Base-by-base conservation (phyloP, 306 rosid species). In the Lathyrus tuberosus region DNA sequence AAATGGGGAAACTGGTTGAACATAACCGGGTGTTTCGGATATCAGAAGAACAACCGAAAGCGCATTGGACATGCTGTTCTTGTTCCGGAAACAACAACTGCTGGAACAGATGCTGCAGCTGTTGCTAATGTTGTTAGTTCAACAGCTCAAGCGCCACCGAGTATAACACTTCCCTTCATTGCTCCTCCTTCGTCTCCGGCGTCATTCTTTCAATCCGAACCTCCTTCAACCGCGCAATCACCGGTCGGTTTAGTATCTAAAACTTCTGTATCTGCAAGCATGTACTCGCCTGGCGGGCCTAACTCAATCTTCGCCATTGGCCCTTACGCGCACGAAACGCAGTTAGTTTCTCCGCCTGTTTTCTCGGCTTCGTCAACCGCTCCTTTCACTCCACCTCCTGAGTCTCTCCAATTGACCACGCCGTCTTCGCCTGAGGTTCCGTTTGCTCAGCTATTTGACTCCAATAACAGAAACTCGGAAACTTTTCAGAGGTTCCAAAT, bases 361-460 rank as follows among this genome's bases (percentile, higher is more conserved):
- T 91, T 95, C 83, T 94, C 99, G 10, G 86, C 96, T 33, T 85
- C 99, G 15, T 95, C 99, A 10, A 95, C 99, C 10, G 92, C 99
- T 77, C 96, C 99, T 60, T 84, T 91, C 75, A 95, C 99, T 70
- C 99, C 98, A 2, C 97, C 97, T 67, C 89, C 99, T 0, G 97
- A 91, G 70, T 89, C 95, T 35, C 84, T 87, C 46, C 97, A 91
- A 74, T 70, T 95, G 81, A 95, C 97, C 1, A 91, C 95, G 8
- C 99, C 99, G 66, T 91, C 99, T 58, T 95, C 99, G 2, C 99
- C 97, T 0, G 97, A 95, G 83, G 97, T 95, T 47, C 99, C 99
- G 13, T 95, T 95, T 77, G 99, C 99, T 78, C 95, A 83, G 78
- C 78, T 89, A 79, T 87, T 95, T 68, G 86, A 84, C 70, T 84